Conservation (phyloP, 1,284 basidiomycete species). For the Marasmius oreades region DNA sequence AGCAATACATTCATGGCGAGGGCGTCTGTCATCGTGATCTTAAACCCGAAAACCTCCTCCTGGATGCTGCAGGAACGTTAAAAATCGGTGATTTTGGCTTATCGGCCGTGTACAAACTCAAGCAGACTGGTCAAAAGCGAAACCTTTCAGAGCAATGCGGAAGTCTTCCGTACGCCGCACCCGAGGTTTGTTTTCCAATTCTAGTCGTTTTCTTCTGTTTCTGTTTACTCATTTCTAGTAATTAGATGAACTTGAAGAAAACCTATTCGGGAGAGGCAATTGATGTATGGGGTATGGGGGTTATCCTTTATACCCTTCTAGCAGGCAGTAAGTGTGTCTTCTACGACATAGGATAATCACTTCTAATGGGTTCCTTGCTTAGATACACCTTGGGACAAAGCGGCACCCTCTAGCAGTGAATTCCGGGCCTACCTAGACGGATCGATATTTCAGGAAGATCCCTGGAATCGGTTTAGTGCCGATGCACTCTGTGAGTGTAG, state of each 20-base stretch:
- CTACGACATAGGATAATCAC: not conserved
- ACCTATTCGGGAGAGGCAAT: conserved; percentile 90
- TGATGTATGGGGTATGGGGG: conserved; percentile 94
- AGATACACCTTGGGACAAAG: conserved; percentile 99
- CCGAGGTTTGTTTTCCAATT: conserved; percentile 60
- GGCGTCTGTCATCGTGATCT: conserved; percentile 96
- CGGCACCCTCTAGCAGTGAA: conserved; percentile 77
- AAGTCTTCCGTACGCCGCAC: conserved; percentile 93
- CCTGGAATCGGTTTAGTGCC: conserved; percentile 75
- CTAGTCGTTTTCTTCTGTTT: not conserved
- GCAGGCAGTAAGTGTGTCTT: conserved; percentile 73
- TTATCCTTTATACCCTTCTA: conserved; percentile 93
- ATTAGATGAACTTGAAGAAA: conserved; percentile 45
- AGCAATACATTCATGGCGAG: conserved; percentile 84
- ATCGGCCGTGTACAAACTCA: conserved; percentile 88
- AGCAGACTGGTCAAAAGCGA: conserved; percentile 75
- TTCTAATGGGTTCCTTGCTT: not conserved
- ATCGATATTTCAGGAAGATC: conserved; percentile 71
- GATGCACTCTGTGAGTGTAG: conserved; percentile 59
- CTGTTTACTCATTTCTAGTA: not conserved
- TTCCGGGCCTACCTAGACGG: conserved; percentile 76
- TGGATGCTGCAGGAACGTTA: conserved; percentile 75
- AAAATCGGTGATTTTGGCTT: conserved; percentile 97
- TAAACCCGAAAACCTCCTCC: conserved; percentile 92
- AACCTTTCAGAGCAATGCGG: conserved; percentile 82